Conservation (phyloP, 345 rosid genomes). For the Syzygium aromaticum region DNA sequence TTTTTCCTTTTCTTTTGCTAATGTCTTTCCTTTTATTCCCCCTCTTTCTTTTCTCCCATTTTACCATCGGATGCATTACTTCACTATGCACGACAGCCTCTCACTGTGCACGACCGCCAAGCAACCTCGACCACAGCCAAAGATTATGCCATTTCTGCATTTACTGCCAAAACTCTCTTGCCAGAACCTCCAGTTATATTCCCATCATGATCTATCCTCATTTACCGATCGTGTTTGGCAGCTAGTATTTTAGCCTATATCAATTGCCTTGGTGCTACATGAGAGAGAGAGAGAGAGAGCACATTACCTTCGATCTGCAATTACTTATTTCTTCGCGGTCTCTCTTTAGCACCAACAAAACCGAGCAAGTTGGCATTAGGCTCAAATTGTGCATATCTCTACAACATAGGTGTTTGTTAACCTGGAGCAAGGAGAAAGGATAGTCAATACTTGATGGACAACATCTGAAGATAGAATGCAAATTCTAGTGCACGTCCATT, state of each 20-base stretch:
- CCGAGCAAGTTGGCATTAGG: background rate
- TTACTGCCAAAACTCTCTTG: background rate
- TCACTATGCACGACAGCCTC: background rate
- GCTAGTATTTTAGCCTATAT: background rate
- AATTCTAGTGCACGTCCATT: background rate
- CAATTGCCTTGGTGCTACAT: background rate
- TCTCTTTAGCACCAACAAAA: background rate
- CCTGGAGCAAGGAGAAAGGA: background rate
- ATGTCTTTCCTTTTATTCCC: background rate
- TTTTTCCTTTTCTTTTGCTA: background rate
- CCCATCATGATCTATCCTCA: background rate
- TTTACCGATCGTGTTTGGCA: background rate
- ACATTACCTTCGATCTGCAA: background rate
- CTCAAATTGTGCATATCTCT: background rate
- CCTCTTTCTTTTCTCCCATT: background rate
- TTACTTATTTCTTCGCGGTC: background rate
- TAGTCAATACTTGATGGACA: background rate
- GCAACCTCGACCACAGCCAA: background rate
- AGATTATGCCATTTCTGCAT: background rate
- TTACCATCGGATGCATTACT: background rate
- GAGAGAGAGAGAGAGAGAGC: background rate
- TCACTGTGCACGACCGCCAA: background rate
- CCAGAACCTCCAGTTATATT: background rate
- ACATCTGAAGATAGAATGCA: background rate
- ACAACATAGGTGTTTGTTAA: background rate